phyloP scores from a whole-genome alignment of 2,329 filamentous ascomycete genomes.

The Cladorrhinum sp. region DNA sequence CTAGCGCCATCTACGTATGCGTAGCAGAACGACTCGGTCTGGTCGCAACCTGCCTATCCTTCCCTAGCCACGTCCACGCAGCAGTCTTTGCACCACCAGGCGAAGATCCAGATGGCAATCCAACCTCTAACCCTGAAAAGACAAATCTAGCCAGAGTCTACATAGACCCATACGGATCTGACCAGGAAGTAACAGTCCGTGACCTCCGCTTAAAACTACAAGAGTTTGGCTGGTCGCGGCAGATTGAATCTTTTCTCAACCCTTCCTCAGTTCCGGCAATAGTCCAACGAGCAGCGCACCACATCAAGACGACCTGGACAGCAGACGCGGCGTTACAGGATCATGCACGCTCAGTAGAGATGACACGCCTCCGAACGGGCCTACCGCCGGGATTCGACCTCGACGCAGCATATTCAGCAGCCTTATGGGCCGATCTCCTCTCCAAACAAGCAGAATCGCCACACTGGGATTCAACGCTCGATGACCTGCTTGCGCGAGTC shows the following conservation, averaged over 20 bases:
- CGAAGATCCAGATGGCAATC: constrained; percentile 55
- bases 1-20: constrained; percentile 80
- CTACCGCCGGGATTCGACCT: constrained; percentile 55
- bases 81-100: constrained; percentile 65
- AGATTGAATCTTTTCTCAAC: constrained; percentile 53
- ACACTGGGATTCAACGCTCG: constrained; percentile 61
- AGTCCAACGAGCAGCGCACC: constrained; percentile 72
- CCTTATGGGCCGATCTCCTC: constrained; percentile 67
- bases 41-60: constrained; percentile 73
- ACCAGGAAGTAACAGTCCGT: constrained; percentile 61
- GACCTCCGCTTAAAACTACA: constrained; percentile 60
- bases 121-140: constrained; percentile 3
- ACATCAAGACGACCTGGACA: constrained; percentile 69
- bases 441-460: constrained; percentile 44
- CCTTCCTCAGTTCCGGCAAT: constrained; percentile 65
- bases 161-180: constrained; percentile 74
- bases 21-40: constrained; percentile 73
- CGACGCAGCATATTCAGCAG: constrained; percentile 64
- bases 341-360: constrained; percentile 28
- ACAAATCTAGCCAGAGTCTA: constrained; percentile 60
- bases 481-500: constrained; percentile 54
- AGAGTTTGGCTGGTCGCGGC: constrained; percentile 43
- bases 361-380: constrained; percentile 40
- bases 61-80: constrained; percentile 82
- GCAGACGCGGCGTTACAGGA: constrained; percentile 41